Evolutionary conservation across 2,329 filamentous ascomycete genomes (phyloP), one percentile per base, ranked within the genome.

Genomic region (Pseudogymnoascus sp.): DNA sequence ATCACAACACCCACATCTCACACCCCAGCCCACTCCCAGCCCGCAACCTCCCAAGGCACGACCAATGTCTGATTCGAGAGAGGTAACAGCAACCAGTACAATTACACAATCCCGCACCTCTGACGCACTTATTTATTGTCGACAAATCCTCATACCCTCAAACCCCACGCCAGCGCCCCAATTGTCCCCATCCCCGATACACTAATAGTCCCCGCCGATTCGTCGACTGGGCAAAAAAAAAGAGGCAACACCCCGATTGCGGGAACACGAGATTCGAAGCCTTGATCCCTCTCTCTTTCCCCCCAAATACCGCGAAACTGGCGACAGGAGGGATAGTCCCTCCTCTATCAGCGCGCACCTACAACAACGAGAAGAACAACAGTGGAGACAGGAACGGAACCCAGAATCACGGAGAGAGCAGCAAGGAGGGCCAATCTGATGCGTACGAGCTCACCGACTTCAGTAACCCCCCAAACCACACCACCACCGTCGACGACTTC

Each of bases 231-330:
- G 51, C 34, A 28, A 16, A 43, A 54, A 11, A 57, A 28, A 16
- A 43, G 31, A 11, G 14, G 23, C 11, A 6, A 14, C 8, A 28
- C 3, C 48, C 48, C 48, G 48, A 57, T 11, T 57, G 48, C 48
- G 48, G 48, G 48, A 57, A 10, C 48, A 57, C 48, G 10, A 57
- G 2, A 19, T 10, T 34, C 25, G 45, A 51, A 34, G 14, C 48
- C 28, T 31, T 34, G 48, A 19, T 57, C 28, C n/a, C n/a, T n/a
- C 25, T n/a, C 48, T 48, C 48, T 19, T 28, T 16, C 23, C 25
- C 25, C 25, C 28, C 28, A 10, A 31, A 61, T 25, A 61, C n/a
- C 60, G 60, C 60, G 60, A 61, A 43, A 61, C 60, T 61, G 60
- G 60, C 34, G 34, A 61, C 34, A 25, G 60, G 60, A 61, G 60